Conservation (phyloP, 73 alveolate genomes). For the Tetrahymena elliotti region DNA sequence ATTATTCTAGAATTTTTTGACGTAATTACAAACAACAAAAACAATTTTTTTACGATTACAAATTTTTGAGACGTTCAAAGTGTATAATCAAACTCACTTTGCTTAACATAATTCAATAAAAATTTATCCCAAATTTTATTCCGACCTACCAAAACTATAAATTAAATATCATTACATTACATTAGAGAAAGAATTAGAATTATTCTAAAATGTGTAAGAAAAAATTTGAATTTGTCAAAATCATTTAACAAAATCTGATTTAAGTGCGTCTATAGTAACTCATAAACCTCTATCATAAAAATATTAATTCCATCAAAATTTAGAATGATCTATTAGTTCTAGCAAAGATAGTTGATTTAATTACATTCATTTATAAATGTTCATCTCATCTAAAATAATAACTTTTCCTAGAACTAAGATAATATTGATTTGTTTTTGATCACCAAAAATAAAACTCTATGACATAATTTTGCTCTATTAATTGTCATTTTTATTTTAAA, state of each 20-base stretch:
- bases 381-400: background rate
- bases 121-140: background rate
- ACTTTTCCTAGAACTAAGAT: background rate
- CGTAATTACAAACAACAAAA: background rate
- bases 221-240: no score
- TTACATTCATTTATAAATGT: no score
- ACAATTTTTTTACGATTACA: background rate
- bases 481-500: no score
- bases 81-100: background rate
- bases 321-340: no score
- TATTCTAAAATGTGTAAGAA: no score
- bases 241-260: no score
- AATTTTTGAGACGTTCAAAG: background rate
- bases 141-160: background rate
- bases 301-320: no score
- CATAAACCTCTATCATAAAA: no score
- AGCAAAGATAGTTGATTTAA: background rate
- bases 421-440: background rate
- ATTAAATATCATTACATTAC: no score
- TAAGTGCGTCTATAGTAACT: no score
- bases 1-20: background rate
- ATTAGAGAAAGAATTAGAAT: no score
- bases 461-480: background rate
- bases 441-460: no score
- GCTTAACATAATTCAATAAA: background rate